phyloP scores from a whole-genome alignment of 2,329 filamentous ascomycete genomes.

The Cladorrhinum sp. region DNA sequence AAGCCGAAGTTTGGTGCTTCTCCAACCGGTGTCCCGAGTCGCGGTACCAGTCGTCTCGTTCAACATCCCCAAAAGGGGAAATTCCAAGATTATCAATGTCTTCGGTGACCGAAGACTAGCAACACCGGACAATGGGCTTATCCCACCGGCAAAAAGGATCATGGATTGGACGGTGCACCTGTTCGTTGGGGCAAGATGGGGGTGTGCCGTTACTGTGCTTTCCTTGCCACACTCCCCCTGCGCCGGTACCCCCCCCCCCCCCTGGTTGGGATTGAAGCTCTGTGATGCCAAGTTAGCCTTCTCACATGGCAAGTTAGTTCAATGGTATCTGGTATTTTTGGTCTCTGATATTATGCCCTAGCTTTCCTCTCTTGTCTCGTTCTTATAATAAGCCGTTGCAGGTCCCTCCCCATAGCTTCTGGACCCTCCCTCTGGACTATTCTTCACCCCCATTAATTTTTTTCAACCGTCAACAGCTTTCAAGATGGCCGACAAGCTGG shows the following conservation, averaged over 20 bases:
- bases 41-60: constrained; percentile 23
- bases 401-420: constrained; percentile 10
- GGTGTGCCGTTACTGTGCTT: constrained; percentile 26
- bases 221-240: constrained; percentile 2
- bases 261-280: constrained; percentile 6
- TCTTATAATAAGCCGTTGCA: constrained; percentile 23
- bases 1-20: constrained; percentile 11
- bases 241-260: constrained; percentile 15
- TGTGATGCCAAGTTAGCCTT: constrained; percentile 18
- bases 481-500: constrained; percentile 47
- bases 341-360: constrained; percentile 14
- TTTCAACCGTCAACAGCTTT: constrained; percentile 27
- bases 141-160: constrained; percentile 32
- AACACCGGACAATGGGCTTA: constrained; percentile 36
- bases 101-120: constrained; percentile 45
- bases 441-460: constrained; percentile 17
- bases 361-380: constrained; percentile 8
- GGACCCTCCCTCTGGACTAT: constrained; percentile 19
- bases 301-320: constrained; percentile 20
- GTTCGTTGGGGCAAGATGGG: constrained; percentile 10
- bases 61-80: constrained; percentile 33
- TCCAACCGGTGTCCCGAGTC: constrained; percentile 18
- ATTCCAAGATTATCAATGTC: constrained; percentile 37
- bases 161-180: constrained; percentile 14
- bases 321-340: constrained; percentile 20